Evolutionary conservation across 768 basidiomycete genomes (phyloP).

Genomic region (Asterophora lycoperdoides): DNA sequence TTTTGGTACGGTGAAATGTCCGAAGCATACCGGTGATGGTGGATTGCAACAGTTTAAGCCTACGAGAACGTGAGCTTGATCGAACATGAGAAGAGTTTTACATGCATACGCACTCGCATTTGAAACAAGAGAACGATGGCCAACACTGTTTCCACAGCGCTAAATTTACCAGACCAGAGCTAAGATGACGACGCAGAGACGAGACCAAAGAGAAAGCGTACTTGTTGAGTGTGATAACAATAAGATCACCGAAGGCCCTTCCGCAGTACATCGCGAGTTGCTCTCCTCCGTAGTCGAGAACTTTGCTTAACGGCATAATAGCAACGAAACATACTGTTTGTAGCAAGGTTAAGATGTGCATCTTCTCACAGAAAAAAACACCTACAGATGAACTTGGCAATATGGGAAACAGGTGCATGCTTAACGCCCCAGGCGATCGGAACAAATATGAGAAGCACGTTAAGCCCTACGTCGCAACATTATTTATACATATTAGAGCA

Average conservation of each 20-base stretch:
- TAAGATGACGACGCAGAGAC: not conserved
- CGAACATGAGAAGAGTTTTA: not conserved
- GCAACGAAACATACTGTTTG: conserved; percentile 42
- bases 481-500: not conserved
- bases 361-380: not conserved
- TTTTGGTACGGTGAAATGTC: not conserved
- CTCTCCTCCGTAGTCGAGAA: conserved; percentile 50
- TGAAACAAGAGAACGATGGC: conserved; percentile 42
- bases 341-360: not conserved
- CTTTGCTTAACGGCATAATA: conserved; percentile 46
- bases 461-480: conserved; percentile 29
- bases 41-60: conserved; percentile 60
- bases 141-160: conserved; percentile 46
- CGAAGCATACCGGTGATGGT: conserved; percentile 55
- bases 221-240: conserved; percentile 52
- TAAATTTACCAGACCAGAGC: conserved; percentile 13
- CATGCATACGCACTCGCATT: conserved; percentile 42
- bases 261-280: conserved; percentile 49
- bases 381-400: conserved; percentile 19
- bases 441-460: conserved; percentile 36
- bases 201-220: conserved; percentile 13
- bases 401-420: conserved; percentile 21
- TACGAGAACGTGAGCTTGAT: conserved; percentile 16
- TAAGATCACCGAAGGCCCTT: conserved; percentile 44
- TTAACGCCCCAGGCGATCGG: conserved; percentile 42